Evolutionary conservation across 2,329 filamentous ascomycete species (phyloP).

Genomic region (Orbilia ellipsospora): DNA sequence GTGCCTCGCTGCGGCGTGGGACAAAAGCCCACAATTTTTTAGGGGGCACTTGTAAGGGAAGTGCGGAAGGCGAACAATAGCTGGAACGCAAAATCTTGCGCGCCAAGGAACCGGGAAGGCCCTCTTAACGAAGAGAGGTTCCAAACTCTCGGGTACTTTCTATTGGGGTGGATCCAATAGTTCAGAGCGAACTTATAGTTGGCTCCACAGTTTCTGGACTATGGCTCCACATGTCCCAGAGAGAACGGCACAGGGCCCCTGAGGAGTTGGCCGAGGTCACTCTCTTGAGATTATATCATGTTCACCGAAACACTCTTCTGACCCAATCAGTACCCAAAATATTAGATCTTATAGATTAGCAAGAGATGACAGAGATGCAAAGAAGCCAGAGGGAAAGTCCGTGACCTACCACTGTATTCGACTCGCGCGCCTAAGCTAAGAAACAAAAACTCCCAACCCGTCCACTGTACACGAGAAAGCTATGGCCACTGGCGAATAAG

Average conservation of each 20-base stretch:
- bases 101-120: conserved; percentile 38
- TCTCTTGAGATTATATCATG: conserved; percentile 41
- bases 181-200: conserved; percentile 27
- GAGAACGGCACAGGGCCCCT: conserved; percentile 41
- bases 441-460: no score
- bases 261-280: conserved; percentile 13
- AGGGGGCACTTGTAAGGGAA: no score
- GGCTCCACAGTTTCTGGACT: neutral
- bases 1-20: no score
- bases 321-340: conserved; percentile 37
- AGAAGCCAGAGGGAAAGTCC: neutral
- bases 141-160: conserved; percentile 46
- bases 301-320: conserved; percentile 50
- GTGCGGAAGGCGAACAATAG: no score
- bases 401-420: conserved; percentile 3
- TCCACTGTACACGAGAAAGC: neutral
- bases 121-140: conserved; percentile 48
- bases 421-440: no score
- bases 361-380: conserved; percentile 26
- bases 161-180: conserved; percentile 46
- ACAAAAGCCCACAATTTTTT: no score
- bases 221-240: neutral
- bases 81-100: conserved; percentile 2
- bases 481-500: conserved; percentile 7
- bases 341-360: conserved; percentile 29